Base-by-base conservation (phyloP, 805 yeast genomes). In the Kodamaea fukazawae region DNA sequence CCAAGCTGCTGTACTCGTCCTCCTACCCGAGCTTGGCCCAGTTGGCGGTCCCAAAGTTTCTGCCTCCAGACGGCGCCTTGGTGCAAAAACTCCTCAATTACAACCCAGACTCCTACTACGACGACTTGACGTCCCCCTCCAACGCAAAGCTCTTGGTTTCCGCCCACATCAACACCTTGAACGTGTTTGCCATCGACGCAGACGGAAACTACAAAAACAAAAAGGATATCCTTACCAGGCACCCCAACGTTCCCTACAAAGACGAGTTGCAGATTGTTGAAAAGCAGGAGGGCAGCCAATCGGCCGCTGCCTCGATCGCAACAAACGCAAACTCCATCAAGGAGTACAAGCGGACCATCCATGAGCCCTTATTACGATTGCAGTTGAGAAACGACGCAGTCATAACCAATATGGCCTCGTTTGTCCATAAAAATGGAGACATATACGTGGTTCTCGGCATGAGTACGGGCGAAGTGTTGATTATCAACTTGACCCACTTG, bases 401-500 rank as follows among this genome's bases (percentile, higher is more conserved):
- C 8, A 61, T 74, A 1, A 72, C 81, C 0, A 51, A 66, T 4
- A 38, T 74, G 29, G 54, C 64, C 11, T 43, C 67, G 2, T 63
- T 66, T 38, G 50, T 55, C 7, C 49, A 50, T 15, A 38, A 53
- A 3, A 31, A 53, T 6, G 47, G 53, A 20, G 63, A 63, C 27
- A 60, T 83, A 6, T 80, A 80, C 37, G 64, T 81, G 5, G 60
- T 79, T 2, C 46, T 81, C 13, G 93, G 91, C 1, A 73, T 79
- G 45, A 75, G 81, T 13, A 61, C 79, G 1, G 88, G 91, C n/a
- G 87, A 81, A 48, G 57, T 84, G 2, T 46, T 83, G 4, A 71
- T 87, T 73, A 45, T 81, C 26, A 84, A 82, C 46, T 73, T 82
- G 55, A 43, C 55, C 58, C 42, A 70, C 61, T 47, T 66, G 54